Percentiles rank a stretch among this genome's conserved stretches.
Evolutionary conservation across 169 alveolate genomes (phyloP).

Genomic region (Cryptosporidium muris): DNA sequence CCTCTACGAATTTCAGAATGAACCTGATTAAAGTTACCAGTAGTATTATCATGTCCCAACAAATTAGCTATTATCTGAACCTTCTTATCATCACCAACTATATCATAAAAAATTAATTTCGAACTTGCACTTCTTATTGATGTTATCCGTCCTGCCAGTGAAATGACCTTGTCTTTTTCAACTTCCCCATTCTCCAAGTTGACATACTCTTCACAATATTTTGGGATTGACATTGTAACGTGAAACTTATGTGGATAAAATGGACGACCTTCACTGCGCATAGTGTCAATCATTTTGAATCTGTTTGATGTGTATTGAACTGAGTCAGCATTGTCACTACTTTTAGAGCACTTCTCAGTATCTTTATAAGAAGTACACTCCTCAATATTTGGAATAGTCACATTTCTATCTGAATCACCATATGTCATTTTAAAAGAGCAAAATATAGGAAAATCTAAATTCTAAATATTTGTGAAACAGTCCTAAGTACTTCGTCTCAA

Average conservation of each 20-base stretch:
- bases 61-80: constrained; percentile 87
- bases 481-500: no score
- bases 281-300: constrained; percentile 49
- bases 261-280: constrained; percentile 27
- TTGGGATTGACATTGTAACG: constrained; percentile 86
- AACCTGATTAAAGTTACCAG: constrained; percentile 79
- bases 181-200: constrained; percentile 86
- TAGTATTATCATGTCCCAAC: constrained; percentile 78
- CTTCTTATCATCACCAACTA: constrained; percentile 86
- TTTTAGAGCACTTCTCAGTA: background rate
- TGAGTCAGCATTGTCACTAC: constrained; percentile 5
- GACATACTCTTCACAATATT: constrained; percentile 86
- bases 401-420: no score
- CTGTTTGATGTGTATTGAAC: constrained; percentile 33
- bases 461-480: no score
- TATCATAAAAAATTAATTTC: constrained; percentile 89
- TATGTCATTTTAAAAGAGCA: no score
- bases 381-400: no score
- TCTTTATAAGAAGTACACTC: no score
- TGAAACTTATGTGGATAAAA: constrained; percentile 87
- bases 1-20: constrained; percentile 84
- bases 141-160: constrained; percentile 91
- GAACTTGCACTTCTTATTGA: constrained; percentile 89
- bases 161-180: constrained; percentile 81
- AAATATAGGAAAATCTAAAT: no score